Conservation (phyloP, 352 stramenopile genomes). For the Globisporangium nagaii region DNA sequence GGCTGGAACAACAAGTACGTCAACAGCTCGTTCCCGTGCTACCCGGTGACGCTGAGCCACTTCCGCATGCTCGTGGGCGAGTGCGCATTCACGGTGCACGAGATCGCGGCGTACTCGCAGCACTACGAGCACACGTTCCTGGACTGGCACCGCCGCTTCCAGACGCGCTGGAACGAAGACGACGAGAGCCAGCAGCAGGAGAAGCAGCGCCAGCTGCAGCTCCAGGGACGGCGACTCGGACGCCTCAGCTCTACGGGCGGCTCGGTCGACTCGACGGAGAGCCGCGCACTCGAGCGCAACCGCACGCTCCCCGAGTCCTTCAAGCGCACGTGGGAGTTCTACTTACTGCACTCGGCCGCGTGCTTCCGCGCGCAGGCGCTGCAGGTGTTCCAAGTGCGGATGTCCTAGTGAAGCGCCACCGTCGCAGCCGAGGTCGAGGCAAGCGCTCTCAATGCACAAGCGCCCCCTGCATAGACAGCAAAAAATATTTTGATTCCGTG, state of each 20-base stretch:
- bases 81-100: constrained; percentile 57
- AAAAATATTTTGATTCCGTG: too few relatives aligned
- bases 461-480: too few relatives aligned
- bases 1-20: constrained; percentile 86
- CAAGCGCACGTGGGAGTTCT: constrained; percentile 86
- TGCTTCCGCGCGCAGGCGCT: constrained; percentile 72
- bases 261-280: constrained; percentile 4
- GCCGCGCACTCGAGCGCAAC: constrained; percentile 1
- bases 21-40: constrained; percentile 52
- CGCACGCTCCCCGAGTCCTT: constrained; percentile 69
- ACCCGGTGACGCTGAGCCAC: constrained; percentile 43
- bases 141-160: constrained; percentile 80
- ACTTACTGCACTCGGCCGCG: constrained; percentile 81
- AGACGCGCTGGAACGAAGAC: constrained; percentile 40
- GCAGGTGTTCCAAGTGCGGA: constrained; percentile 63
- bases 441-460: too few relatives aligned
- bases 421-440: too few relatives aligned
- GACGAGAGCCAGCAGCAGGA: constrained; percentile 4
- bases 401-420: too few relatives aligned
- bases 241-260: not conserved
- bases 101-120: constrained; percentile 60
- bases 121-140: constrained; percentile 84
- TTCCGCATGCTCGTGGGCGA: constrained; percentile 39
- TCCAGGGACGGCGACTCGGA: constrained; percentile 7
- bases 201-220: not conserved